Evolutionary conservation across 805 yeast species (phyloP), one percentile per base, ranked within the genome.

Genomic region (Myxozyma lipomycoides): DNA sequence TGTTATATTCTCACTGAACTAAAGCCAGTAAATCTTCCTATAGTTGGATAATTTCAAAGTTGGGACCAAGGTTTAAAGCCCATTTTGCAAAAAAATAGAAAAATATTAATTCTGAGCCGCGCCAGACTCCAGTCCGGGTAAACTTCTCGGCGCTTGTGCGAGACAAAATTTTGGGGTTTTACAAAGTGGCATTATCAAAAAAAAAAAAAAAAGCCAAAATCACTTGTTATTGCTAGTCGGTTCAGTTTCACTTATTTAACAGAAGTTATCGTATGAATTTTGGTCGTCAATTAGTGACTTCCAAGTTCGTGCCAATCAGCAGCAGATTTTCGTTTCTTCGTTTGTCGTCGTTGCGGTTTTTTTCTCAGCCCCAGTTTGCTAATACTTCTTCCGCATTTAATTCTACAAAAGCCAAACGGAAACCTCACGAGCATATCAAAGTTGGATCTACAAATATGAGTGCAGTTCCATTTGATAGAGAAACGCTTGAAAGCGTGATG

Each of bases 401-500:
- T 9, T 12, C 32, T 7, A 28, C 32, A 28, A 28, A 28, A 28
- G 12, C 32, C 12, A 28, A 28, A 28, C 7, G 12, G 7, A 28
- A 28, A 28, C 32, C 32, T 12, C 7, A 28, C 32, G 12, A 28
- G 32, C 12, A 28, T 28, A 28, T 28, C 32, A 28, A 28, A 28
- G 12, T 28, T 28, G 12, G 12, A 28, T 28, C 32, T 28, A 28
- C 32, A 28, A 12, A 28, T 12, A 48, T 41, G 49, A n/a, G 45
- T 19, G 37, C 49, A 6, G 25, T 45, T 17, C 46, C 76, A 76
- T 86, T 91, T 68, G 80, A 79, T 63, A 85, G 99, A 70, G 98
- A 93, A 59, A 75, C 79, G 58, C 76, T 93, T 65, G 99, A 93
- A 71, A 83, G 85, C 69, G 87, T 90, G 51, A 75, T 93, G 64